Evolutionary conservation across 106 monocot genomes (phyloP).

Genomic region (Hemerocallis citrina): DNA sequence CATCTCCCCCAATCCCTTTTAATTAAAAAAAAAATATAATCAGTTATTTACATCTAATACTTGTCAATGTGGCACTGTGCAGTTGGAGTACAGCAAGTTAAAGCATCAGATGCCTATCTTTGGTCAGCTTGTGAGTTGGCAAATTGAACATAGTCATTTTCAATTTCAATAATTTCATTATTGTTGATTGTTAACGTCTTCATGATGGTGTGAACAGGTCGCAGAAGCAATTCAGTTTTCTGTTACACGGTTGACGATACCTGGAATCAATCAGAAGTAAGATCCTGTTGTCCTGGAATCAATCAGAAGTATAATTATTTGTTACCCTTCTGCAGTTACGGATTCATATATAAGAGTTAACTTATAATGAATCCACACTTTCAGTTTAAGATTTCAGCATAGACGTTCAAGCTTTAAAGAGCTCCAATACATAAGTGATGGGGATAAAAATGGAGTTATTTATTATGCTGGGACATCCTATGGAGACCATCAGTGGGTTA

Average conservation of each 20-base stretch:
- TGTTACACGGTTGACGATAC: constrained; percentile 14
- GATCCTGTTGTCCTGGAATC: too few relatives aligned
- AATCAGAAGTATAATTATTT: too few relatives aligned
- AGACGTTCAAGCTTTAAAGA: constrained; percentile 90
- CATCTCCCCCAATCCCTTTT: too few relatives aligned
- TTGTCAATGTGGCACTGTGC: constrained; percentile 8
- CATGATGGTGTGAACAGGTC: constrained; percentile 29
- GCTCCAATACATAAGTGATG: constrained; percentile 92
- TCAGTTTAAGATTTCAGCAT: constrained; percentile 78
- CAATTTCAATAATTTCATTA: neutral
- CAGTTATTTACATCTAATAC: too few relatives aligned
- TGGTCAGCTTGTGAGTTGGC: constrained; percentile 55
- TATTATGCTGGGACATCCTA: constrained; percentile 96
- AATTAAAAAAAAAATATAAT: too few relatives aligned
- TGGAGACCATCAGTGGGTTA: constrained; percentile 93
- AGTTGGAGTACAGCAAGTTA: constrained; percentile 71
- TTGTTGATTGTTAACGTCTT: neutral
- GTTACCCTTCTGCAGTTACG: neutral
- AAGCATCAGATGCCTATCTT: constrained; percentile 33
- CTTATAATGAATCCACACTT: neutral
- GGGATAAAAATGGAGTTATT: constrained; percentile 86
- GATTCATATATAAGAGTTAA: neutral
- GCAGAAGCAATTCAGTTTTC: constrained; percentile 53
- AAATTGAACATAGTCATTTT: neutral
- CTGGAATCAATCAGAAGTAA: constrained; percentile 47